Percentiles rank a stretch among this genome's conserved stretches.
phyloP scores from a whole-genome alignment of 345 rosid genomes.

The Cardamine chenopodiifolia region DNA sequence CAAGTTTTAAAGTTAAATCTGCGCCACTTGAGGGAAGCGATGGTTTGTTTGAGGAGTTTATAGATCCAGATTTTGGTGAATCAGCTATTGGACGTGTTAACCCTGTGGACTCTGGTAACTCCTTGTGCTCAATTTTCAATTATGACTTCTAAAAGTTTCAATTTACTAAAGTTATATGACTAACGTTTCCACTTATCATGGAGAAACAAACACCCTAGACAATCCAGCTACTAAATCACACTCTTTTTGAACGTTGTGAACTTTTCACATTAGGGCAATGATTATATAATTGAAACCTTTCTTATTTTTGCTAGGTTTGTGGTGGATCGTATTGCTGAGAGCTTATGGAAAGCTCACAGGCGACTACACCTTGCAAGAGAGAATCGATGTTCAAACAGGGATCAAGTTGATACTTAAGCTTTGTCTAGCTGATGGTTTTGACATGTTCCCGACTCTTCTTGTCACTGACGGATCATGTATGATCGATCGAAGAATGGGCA shows the following conservation, averaged over 20 bases:
- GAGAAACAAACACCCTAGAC: background rate
- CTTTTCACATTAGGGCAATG: background rate
- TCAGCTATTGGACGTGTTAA: slow-evolving; percentile 97
- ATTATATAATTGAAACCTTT: slow-evolving; percentile 7
- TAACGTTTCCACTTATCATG: background rate
- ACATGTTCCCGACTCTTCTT: slow-evolving; percentile 93
- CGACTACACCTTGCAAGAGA: slow-evolving; percentile 79
- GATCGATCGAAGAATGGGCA: slow-evolving; percentile 98
- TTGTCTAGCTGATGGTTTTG: slow-evolving; percentile 88
- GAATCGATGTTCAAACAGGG: slow-evolving; percentile 98
- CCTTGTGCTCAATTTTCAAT: background rate
- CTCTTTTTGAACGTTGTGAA: background rate
- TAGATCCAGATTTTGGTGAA: slow-evolving; percentile 97
- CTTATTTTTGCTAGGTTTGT: slow-evolving; percentile 55
- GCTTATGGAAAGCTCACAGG: slow-evolving; percentile 92
- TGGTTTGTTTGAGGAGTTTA: slow-evolving; percentile 73
- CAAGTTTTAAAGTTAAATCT: slow-evolving; percentile 85
- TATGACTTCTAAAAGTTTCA: background rate
- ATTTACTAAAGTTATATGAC: background rate
- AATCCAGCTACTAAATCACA: background rate
- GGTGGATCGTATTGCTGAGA: slow-evolving; percentile 95
- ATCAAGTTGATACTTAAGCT: slow-evolving; percentile 76
- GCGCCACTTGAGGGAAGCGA: slow-evolving; percentile 64
- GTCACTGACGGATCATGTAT: slow-evolving; percentile 97
- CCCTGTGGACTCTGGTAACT: slow-evolving; percentile 93